phyloP scores from a whole-genome alignment of 1,284 basidiomycete species.

The Exsudoporus floridanus region DNA sequence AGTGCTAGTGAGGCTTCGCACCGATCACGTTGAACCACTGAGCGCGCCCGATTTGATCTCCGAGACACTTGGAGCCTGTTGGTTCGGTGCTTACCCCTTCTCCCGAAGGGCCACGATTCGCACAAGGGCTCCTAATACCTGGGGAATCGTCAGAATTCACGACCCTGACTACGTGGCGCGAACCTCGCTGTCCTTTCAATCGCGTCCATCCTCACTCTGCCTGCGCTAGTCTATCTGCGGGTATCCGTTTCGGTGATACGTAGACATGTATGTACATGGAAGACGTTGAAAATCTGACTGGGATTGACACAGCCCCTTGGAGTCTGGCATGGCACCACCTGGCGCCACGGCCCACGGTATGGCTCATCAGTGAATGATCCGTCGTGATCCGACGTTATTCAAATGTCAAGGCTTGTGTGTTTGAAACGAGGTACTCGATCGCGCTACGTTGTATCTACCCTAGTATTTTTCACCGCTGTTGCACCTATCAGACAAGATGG shows the following conservation, averaged over 20 bases:
- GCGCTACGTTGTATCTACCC: too few species aligned
- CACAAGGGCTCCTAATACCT: not conserved
- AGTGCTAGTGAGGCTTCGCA: too few species aligned
- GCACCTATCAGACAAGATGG: not conserved
- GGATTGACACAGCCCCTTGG: not conserved
- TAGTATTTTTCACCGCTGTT: not conserved
- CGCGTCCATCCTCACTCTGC: not conserved
- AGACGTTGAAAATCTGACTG: not conserved
- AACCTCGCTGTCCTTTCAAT: not conserved
- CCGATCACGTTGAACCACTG: not conserved
- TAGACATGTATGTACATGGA: not conserved
- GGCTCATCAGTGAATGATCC: not conserved
- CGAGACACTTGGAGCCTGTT: not conserved
- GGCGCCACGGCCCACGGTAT: not conserved
- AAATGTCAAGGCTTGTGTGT: not conserved
- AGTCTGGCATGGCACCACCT: not conserved
- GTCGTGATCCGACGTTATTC: not conserved
- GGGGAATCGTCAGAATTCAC: slow-evolving; percentile 3
- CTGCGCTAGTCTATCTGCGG: not conserved
- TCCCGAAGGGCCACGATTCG: slow-evolving; percentile 1
- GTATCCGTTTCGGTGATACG: not conserved
- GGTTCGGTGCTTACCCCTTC: not conserved
- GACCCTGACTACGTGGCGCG: slow-evolving; percentile 3
- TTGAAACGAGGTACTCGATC: not conserved
- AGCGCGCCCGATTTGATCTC: slow-evolving; percentile 3